Evolutionary conservation across 768 basidiomycete genomes (phyloP).

Genomic region (Suillus decipiens): DNA sequence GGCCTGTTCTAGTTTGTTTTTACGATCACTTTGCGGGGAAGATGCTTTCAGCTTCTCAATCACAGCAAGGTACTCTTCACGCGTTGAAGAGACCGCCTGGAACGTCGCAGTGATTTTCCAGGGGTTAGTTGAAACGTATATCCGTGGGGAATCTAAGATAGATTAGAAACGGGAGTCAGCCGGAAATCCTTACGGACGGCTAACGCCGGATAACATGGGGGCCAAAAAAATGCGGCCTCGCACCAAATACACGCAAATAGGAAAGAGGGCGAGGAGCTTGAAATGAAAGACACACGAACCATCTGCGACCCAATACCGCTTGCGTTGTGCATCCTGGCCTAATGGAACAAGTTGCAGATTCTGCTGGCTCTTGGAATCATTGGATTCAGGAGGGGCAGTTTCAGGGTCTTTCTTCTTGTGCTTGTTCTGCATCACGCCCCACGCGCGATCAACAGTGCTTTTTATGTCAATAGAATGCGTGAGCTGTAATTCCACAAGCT

Average conservation of each 20-base stretch:
- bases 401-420: conserved; percentile 78
- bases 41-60: conserved; percentile 60
- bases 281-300: conserved; percentile 66
- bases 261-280: conserved; percentile 32
- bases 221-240: conserved; percentile 48
- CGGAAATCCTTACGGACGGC: conserved; percentile 35
- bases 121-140: conserved; percentile 85
- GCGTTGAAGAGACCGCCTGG: conserved; percentile 66
- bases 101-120: conserved; percentile 87
- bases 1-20: conserved; percentile 58
- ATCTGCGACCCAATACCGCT: conserved; percentile 86
- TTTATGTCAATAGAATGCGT: conserved; percentile 69
- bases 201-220: conserved; percentile 40
- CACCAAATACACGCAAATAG: conserved; percentile 78
- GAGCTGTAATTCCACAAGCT: conserved; percentile 84
- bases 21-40: conserved; percentile 48
- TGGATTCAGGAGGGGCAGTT: conserved; percentile 53
- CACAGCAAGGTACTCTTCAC: conserved; percentile 68
- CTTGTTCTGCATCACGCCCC: conserved; percentile 83
- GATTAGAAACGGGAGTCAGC: conserved; percentile 34
- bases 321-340: conserved; percentile 74
- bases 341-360: conserved; percentile 66
- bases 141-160: conserved; percentile 76
- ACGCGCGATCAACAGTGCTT: conserved; percentile 75
- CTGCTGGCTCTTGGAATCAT: conserved; percentile 67